These are phyloP conservation scores for Torulaspora indica DNA, from an alignment of 805 yeast species.

Conservation along the genomic window DNA sequence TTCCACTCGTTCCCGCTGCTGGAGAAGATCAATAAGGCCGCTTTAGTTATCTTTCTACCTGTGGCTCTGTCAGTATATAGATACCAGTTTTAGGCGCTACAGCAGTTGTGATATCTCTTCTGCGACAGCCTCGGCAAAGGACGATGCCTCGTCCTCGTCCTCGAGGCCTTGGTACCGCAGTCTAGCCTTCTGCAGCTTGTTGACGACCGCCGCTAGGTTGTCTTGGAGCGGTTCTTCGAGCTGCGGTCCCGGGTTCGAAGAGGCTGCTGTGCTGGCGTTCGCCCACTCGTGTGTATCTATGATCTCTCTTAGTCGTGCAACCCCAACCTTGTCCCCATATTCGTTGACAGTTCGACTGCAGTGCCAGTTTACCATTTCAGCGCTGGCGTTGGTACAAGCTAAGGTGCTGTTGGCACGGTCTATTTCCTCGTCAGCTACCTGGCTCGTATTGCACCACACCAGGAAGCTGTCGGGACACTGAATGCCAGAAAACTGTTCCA, in stretches of 20 bases:
- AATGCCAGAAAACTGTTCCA: neutral
- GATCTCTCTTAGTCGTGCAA: slow-evolving; percentile 42
- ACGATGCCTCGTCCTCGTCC: slow-evolving; percentile 16
- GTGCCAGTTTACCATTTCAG: slow-evolving; percentile 39
- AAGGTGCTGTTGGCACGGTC: slow-evolving; percentile 38
- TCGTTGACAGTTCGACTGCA: slow-evolving; percentile 36
- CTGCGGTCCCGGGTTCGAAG: neutral
- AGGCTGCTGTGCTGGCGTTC: neutral
- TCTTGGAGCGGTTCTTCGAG: neutral
- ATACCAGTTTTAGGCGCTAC: slow-evolving; percentile 14
- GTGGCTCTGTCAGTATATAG: slow-evolving; percentile 25
- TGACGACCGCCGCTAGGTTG: slow-evolving; percentile 12
- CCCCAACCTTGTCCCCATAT: slow-evolving; percentile 42
- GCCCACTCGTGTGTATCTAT: slow-evolving; percentile 49
- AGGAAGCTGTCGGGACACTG: slow-evolving; percentile 36
- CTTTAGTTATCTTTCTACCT: slow-evolving; percentile 29
- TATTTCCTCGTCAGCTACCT: slow-evolving; percentile 22
- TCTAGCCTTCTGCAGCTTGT: slow-evolving; percentile 22
- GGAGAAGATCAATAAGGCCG: slow-evolving; percentile 25
- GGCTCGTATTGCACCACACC: slow-evolving; percentile 12
- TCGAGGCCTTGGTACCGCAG: slow-evolving; percentile 12
- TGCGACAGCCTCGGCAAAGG: slow-evolving; percentile 24
- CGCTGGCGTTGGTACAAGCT: slow-evolving; percentile 14
- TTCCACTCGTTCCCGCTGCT: slow-evolving; percentile 25
- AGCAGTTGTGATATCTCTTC: slow-evolving; percentile 17